Conservation (phyloP, 257 asterid genomes). For the Rehmannia glutinosa region DNA sequence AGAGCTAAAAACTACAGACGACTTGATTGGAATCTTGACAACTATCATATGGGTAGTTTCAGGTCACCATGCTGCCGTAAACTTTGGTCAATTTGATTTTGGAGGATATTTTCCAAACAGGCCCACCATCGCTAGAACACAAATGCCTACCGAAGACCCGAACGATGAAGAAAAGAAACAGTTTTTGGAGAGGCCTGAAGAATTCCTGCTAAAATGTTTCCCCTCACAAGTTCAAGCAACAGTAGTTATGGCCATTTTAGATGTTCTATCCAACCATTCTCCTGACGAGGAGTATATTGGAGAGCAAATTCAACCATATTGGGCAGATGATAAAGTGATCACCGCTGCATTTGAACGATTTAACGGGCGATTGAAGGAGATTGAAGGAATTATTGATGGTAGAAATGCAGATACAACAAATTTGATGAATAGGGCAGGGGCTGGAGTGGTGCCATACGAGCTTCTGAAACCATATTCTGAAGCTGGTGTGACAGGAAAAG, state of each 20-base stretch:
- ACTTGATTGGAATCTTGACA: constrained; percentile 51
- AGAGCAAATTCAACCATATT: constrained; percentile 28
- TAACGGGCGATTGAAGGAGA: constrained; percentile 44
- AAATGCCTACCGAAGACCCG: constrained; percentile 68
- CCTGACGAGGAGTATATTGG: constrained; percentile 88
- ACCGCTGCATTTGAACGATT: constrained; percentile 48
- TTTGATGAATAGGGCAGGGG: constrained; percentile 56
- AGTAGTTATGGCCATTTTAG: constrained; percentile 40
- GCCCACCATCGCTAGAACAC: constrained; percentile 56
- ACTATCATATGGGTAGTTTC: constrained; percentile 71
- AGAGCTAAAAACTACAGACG: constrained; percentile 34
- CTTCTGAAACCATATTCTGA: constrained; percentile 68
- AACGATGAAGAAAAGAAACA: constrained; percentile 25
- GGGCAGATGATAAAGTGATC: constrained; percentile 36
- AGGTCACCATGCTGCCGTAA: constrained; percentile 81
- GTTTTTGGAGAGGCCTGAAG: constrained; percentile 58
- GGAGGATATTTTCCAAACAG: constrained; percentile 74
- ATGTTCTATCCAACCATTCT: constrained; percentile 67
- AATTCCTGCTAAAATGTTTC: constrained; percentile 41
- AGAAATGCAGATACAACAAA: constrained; percentile 29
- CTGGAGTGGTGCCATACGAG: constrained; percentile 69
- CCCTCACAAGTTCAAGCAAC: constrained; percentile 74
- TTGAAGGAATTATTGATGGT: constrained; percentile 62
- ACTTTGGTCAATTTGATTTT: constrained; percentile 69
- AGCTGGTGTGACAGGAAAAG: constrained; percentile 67